Percentiles rank a stretch among this genome's conserved stretches.
phyloP scores from a whole-genome alignment of 179 eudicot genomes.

The Spinacia oleracea region DNA sequence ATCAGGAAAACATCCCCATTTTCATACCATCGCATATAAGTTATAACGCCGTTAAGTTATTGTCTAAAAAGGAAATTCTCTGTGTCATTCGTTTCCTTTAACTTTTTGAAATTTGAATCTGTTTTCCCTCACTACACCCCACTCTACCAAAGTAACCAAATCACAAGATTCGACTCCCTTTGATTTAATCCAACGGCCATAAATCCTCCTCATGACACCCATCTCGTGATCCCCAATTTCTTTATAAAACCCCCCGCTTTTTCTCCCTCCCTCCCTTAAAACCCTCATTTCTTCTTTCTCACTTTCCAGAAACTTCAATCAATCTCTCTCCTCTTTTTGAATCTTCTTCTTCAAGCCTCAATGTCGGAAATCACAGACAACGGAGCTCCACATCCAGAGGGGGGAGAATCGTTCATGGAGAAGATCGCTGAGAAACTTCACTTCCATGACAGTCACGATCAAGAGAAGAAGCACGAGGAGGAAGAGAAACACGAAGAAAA shows the following conservation, averaged over 20 bases:
- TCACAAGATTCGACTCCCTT: slow-evolving; percentile 9
- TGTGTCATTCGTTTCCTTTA: not conserved
- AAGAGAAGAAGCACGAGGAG: not conserved
- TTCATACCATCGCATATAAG: not conserved
- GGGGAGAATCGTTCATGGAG: slow-evolving; percentile 37
- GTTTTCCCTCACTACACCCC: not conserved
- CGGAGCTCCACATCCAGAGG: slow-evolving; percentile 1
- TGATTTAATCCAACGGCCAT: slow-evolving; percentile 23
- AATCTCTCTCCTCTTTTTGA: slow-evolving; percentile 15
- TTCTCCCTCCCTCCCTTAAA: slow-evolving; percentile 20
- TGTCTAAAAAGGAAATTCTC: not conserved
- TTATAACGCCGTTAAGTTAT: slow-evolving; percentile 7
- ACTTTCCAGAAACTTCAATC: not conserved
- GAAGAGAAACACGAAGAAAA: not conserved
- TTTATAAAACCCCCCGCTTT: slow-evolving; percentile 23
- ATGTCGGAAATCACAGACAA: slow-evolving; percentile 39
- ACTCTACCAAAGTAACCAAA: not conserved
- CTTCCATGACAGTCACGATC: slow-evolving; percentile 19
- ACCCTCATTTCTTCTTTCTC: not conserved
- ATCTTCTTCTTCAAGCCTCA: slow-evolving; percentile 3
- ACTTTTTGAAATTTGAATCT: slow-evolving; percentile 25
- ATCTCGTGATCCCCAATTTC: slow-evolving; percentile 24
- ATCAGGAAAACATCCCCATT: not conserved
- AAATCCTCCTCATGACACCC: not conserved
- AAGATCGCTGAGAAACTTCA: slow-evolving; percentile 45